Evolutionary conservation across 2,329 filamentous ascomycete genomes (phyloP).

Genomic region (Ceratocystis destructans): DNA sequence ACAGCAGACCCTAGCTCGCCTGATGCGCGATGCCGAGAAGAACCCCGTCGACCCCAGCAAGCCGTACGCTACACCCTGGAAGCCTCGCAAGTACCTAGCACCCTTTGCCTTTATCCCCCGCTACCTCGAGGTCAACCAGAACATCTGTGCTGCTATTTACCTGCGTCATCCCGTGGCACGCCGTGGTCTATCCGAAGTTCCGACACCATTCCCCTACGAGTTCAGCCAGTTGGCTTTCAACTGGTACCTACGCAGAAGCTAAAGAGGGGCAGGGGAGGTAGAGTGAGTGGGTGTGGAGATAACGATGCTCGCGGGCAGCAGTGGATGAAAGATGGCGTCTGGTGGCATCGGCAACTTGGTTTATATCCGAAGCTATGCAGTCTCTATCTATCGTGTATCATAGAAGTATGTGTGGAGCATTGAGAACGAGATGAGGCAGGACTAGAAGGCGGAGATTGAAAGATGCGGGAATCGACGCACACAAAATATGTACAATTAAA

Average conservation of each 20-base stretch:
- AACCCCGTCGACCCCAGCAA: slow-evolving; percentile 66
- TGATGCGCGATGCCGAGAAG: slow-evolving; percentile 51
- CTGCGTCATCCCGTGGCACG: slow-evolving; percentile 84
- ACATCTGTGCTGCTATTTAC: slow-evolving; percentile 90
- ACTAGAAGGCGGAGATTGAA: neutral
- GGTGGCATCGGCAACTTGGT: neutral
- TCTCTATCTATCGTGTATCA: slow-evolving; percentile 11
- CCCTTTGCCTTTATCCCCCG: slow-evolving; percentile 90
- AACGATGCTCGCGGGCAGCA: neutral
- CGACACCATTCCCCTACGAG: slow-evolving; percentile 60
- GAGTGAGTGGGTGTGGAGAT: neutral
- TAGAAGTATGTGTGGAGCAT: neutral
- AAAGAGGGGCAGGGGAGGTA: slow-evolving; percentile 23
- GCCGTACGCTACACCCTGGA: slow-evolving; percentile 86
- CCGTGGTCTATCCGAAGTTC: slow-evolving; percentile 66
- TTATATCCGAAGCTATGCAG: neutral
- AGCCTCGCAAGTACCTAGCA: slow-evolving; percentile 71
- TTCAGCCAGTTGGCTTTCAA: slow-evolving; percentile 75
- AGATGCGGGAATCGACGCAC: neutral
- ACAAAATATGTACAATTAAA: neutral
- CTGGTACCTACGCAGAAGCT: slow-evolving; percentile 82
- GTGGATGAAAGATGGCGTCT: neutral
- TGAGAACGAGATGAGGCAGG: neutral
- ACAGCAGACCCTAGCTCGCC: slow-evolving; percentile 37
- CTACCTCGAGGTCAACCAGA: slow-evolving; percentile 96